Evolutionary conservation across 2,329 filamentous ascomycete genomes (phyloP), one percentile per base, ranked within the genome.

Genomic region (Ophiosphaerella korrae): DNA sequence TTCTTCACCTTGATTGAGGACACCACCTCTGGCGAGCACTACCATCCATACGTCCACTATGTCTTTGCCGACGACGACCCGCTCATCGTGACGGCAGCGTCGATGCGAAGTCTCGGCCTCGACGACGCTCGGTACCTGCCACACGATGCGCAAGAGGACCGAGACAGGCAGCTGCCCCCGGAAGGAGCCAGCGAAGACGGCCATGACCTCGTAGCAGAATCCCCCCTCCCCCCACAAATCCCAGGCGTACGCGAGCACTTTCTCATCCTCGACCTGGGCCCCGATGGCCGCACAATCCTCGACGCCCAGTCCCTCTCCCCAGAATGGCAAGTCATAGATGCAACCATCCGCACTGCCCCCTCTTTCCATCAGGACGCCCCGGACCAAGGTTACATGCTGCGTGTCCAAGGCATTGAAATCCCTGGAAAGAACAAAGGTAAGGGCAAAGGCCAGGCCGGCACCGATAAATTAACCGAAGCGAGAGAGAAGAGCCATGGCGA

Each of bases 21-120:
- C 72, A 76, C 82, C 9, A 82, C 84, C n/a, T 87, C 84, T 7
- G 82, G 85, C 63, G 84, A 89, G 39, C 89, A 90, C 55, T 82
- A 90, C 64, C 92, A 97, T 71, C 94, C 93, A 1, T 86, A 84
- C 45, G 86, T 96, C 1, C 91, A 93, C 76, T 97, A 97, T 77
- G 83, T 97, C 67, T 97, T 99, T 77, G 84, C 85, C 62, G 92
- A 97, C 73, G 94, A 97, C 74, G 92, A 97, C 68, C 84, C 86
- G 2, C 88, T 92, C 40, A 78, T 89, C 38, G 79, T 96, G 33
- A 88, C 88, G 1, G 81, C 85, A 33, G 86, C 88, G 2, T 81
- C 82, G 5, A 73, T 87, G 52, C 78, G 80, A 31, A 79, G 80
- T 16, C 70, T 86, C 73, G 74, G 84, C 70, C 46, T 77, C 32